Conservation (phyloP, 2,329 filamentous ascomycete genomes). For the Dactylellina parvicollis region DNA sequence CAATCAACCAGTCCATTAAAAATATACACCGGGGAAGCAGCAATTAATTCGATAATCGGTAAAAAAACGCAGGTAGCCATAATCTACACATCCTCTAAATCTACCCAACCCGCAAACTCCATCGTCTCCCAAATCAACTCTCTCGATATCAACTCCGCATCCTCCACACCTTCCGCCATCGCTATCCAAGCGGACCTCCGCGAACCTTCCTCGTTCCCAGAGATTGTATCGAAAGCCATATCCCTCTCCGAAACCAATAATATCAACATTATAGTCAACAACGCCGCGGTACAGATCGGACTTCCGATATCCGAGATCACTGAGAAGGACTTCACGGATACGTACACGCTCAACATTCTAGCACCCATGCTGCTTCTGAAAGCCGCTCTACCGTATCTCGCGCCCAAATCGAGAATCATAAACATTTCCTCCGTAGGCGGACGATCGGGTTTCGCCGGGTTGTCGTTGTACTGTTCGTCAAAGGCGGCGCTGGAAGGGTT, state of each 20-base stretch:
- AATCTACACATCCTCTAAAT: conserved; percentile 34
- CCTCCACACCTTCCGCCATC: conserved; percentile 28
- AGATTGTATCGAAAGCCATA: conserved; percentile 60
- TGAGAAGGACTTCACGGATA: conserved; percentile 65
- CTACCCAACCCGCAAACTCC: conserved; percentile 8
- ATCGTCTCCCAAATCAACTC: conserved; percentile 46
- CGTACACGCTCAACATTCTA: conserved; percentile 70
- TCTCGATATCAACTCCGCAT: conserved; percentile 19
- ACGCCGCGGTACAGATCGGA: conserved; percentile 61
- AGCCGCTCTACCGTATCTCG: conserved; percentile 67
- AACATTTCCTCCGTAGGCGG: conserved; percentile 70
- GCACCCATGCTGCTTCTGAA: conserved; percentile 68
- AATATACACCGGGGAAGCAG: too few relatives aligned
- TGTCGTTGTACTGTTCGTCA: conserved; percentile 66
- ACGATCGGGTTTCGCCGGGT: conserved; percentile 59
- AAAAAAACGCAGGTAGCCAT: conserved; percentile 50
- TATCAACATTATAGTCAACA: conserved; percentile 61
- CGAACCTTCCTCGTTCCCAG: conserved; percentile 47
- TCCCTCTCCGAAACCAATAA: conserved; percentile 49
- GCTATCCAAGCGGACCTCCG: conserved; percentile 57
- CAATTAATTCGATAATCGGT: too few relatives aligned
- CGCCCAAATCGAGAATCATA: conserved; percentile 66
- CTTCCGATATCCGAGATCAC: conserved; percentile 63
- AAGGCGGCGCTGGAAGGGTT: conserved; percentile 72
- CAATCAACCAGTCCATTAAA: background rate